These are phyloP conservation scores for Monosporozyma solicola DNA, from an alignment of 805 yeast genomes.

Conservation along the genomic window DNA sequence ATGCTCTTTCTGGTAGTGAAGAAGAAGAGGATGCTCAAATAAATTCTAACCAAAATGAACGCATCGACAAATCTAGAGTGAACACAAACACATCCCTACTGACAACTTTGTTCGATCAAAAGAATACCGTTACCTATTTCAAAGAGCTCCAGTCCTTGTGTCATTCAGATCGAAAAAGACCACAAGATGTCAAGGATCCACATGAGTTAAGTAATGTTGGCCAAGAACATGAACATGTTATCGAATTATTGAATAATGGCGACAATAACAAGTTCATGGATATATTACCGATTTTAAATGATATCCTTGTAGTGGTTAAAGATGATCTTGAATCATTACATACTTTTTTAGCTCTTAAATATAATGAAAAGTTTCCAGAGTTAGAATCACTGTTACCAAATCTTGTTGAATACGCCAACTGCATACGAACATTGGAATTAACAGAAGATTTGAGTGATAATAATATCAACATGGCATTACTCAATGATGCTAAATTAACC, in stretches of 20 bases:
- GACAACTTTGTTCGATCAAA: neutral
- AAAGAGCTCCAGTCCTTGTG: neutral
- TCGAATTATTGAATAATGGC: neutral
- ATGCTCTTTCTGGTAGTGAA: constrained; percentile 9
- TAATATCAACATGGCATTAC: constrained; percentile 25
- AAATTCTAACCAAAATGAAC: neutral
- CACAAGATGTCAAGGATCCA: constrained; percentile 1
- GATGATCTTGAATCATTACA: constrained; percentile 45
- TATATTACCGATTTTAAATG: constrained; percentile 45
- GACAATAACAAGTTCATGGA: neutral
- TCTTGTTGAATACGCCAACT: constrained; percentile 51
- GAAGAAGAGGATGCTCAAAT: constrained; percentile 7
- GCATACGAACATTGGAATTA: constrained; percentile 40
- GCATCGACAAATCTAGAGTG: neutral
- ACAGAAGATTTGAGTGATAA: constrained; percentile 32
- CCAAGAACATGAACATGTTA: neutral
- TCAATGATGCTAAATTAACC: constrained; percentile 32
- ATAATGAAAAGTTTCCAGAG: constrained; percentile 61
- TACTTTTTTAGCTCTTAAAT: constrained; percentile 42
- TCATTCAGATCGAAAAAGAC: neutral
- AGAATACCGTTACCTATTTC: neutral
- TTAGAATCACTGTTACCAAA: constrained; percentile 52
- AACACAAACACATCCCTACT: neutral
- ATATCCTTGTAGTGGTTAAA: constrained; percentile 43
- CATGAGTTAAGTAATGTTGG: neutral